Conservation (phyloP, 1,284 basidiomycete genomes). For the Apiotrichum brassicae region DNA sequence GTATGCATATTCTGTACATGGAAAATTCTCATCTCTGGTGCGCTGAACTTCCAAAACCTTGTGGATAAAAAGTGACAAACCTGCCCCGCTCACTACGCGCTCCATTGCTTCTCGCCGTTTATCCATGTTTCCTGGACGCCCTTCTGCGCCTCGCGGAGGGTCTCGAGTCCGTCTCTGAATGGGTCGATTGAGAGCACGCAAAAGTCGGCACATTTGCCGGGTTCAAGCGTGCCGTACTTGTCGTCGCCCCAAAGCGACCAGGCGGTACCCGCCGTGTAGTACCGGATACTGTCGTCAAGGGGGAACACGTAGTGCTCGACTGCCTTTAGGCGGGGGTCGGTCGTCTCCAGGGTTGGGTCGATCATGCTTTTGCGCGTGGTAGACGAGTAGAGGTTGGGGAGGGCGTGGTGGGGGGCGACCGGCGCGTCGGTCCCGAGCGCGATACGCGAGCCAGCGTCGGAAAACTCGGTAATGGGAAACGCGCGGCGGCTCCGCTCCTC, state of each 20-base stretch:
- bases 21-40: too few species aligned
- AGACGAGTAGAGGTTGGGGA: conserved; percentile 29
- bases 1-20: too few species aligned
- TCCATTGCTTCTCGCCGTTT: conserved; percentile 17
- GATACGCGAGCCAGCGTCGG: conserved; percentile 18
- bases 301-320: conserved; percentile 14
- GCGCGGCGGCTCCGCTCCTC: conserved; percentile 25
- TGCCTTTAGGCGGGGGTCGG: conserved; percentile 7
- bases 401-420: conserved; percentile 22
- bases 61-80: too few species aligned
- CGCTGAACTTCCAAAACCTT: too few species aligned
- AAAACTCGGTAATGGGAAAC: conserved; percentile 27
- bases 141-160: conserved; percentile 22
- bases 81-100: not conserved
- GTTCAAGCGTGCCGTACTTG: conserved; percentile 16
- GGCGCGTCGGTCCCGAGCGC: conserved; percentile 31
- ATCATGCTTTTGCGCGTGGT: conserved; percentile 24
- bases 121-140: conserved; percentile 28
- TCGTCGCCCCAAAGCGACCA: conserved; percentile 16
- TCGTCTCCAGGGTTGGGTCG: conserved; percentile 12
- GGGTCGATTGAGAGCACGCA: conserved; percentile 26
- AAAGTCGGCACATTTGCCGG: conserved; percentile 29
- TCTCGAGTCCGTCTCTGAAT: conserved; percentile 23
- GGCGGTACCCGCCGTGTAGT: conserved; percentile 22
- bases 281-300: conserved; percentile 18